Base-by-base conservation (phyloP, 192 early-diverging fungal species). In the Entrophospora sp. region DNA sequence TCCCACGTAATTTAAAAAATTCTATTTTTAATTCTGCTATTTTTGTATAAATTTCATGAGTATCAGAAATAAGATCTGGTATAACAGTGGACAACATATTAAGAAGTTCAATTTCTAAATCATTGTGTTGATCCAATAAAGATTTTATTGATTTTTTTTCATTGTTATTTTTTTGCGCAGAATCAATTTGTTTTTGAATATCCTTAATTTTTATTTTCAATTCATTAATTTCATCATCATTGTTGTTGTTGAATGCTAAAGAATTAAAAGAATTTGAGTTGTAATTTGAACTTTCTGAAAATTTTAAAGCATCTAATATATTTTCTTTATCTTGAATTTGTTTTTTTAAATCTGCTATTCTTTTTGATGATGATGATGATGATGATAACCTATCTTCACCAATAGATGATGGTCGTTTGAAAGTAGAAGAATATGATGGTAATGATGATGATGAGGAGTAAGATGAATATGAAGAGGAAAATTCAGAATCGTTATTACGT, bases 101-200 rank as follows among this genome's bases (percentile, higher is more conserved):
- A 10, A 67, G 35, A 5, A 80, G 36, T 45, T 84, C 80, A 16
- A 67, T 53, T 25, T 77, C 75, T 57, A 84, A 66, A 48, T 76
- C 70, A 32, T 72, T 72, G 12, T 78, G 70, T 51, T 82, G 73
- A 28, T 81, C 79, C 4, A 75, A 70, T 8, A 84, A 48, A 57
- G 69, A 66, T 4, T 69, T 67, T 22, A 83, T 58, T 40, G 69
- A 66, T 4, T 69, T 67, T 22, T 81, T 58, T 40, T 81, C 79
- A 24, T 72, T 59, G 9, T 66, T 69, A 24, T 73, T 76, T 25
- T 49, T 9, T 25, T 69, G n/a, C 18, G 67, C 37, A 18, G 66
- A 34, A 28, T 7, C 38, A 24, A 66, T 55, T 28, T 66, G n/a
- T 3, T 46, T 12, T 37, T 83, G 79, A 20, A 78, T 44, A 55